These are phyloP conservation scores for Fonsecaea pedrosoi DNA, from an alignment of 2,329 filamentous ascomycete species.

Conservation along the genomic window DNA sequence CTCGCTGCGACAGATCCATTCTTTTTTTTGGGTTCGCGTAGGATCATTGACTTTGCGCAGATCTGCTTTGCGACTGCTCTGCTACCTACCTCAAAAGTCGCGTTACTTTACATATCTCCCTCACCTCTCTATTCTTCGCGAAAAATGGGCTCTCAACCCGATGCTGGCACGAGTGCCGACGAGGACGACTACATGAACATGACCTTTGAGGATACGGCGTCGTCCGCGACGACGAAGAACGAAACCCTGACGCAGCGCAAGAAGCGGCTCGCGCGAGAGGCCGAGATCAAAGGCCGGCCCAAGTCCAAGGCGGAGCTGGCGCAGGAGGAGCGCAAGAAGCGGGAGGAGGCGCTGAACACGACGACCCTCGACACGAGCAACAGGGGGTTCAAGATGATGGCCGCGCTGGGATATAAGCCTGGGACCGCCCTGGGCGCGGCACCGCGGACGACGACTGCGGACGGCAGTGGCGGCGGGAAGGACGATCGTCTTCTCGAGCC, in stretches of 20 bases:
- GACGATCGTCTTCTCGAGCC: slow-evolving; percentile 68
- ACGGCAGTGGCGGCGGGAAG: slow-evolving; percentile 28
- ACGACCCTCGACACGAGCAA: slow-evolving; percentile 71
- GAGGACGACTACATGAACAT: slow-evolving; percentile 98
- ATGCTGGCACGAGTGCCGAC: slow-evolving; percentile 58
- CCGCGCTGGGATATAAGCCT: slow-evolving; percentile 85
- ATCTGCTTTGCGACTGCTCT: not conserved
- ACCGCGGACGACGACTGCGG: slow-evolving; percentile 49
- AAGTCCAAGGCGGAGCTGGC: slow-evolving; percentile 85
- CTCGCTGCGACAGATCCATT: not conserved
- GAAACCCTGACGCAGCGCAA: slow-evolving; percentile 69
- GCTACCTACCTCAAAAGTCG: no score
- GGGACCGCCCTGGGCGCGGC: slow-evolving; percentile 74
- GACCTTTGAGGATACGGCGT: slow-evolving; percentile 73
- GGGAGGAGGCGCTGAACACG: slow-evolving; percentile 77
- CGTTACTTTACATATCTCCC: no score
- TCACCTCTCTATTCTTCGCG: no score
- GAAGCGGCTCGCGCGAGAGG: slow-evolving; percentile 65
- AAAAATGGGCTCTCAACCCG: slow-evolving; percentile 20
- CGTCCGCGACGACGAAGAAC: slow-evolving; percentile 48
- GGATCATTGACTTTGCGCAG: slow-evolving; percentile 10
- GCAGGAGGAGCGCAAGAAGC: slow-evolving; percentile 72
- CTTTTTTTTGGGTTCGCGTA: not conserved
- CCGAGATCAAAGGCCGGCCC: slow-evolving; percentile 63
- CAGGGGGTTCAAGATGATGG: slow-evolving; percentile 96